Evolutionary conservation across 768 basidiomycete genomes (phyloP).

Genomic region (Rhizopogon salebrosus): DNA sequence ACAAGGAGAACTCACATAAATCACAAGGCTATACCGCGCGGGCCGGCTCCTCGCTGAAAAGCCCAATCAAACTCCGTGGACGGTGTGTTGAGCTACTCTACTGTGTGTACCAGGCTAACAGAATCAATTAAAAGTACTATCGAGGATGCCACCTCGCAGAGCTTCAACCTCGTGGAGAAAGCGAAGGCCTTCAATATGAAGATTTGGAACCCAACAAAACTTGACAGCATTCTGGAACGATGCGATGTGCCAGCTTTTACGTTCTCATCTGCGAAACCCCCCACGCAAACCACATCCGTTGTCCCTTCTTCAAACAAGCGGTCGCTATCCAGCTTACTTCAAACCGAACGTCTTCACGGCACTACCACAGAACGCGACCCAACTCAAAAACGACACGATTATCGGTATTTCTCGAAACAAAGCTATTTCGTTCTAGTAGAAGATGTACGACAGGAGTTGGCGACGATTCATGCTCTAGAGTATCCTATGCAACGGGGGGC

Average conservation of each 20-base stretch:
- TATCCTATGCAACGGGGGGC: slow-evolving; percentile 55
- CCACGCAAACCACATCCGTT: slow-evolving; percentile 25
- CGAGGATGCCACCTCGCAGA: slow-evolving; percentile 27
- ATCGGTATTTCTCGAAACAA: slow-evolving; percentile 74
- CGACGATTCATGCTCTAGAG: slow-evolving; percentile 81
- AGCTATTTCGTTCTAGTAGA: slow-evolving; percentile 87
- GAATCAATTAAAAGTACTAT: slow-evolving; percentile 15
- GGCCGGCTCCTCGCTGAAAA: slow-evolving; percentile 38
- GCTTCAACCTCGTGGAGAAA: slow-evolving; percentile 54
- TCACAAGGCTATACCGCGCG: slow-evolving; percentile 20
- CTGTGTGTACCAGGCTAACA: neutral
- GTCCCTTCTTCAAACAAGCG: slow-evolving; percentile 32
- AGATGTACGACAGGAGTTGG: slow-evolving; percentile 77
- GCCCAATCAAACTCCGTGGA: slow-evolving; percentile 59
- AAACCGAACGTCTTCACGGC: slow-evolving; percentile 83
- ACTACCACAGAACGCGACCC: slow-evolving; percentile 87
- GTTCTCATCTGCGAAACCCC: slow-evolving; percentile 20
- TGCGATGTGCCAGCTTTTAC: slow-evolving; percentile 40
- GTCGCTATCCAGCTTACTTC: slow-evolving; percentile 57
- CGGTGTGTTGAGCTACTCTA: slow-evolving; percentile 38
- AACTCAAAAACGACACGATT: slow-evolving; percentile 81
- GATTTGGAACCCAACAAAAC: slow-evolving; percentile 76
- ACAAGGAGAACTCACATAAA: slow-evolving; percentile 65
- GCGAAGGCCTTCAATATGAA: slow-evolving; percentile 74
- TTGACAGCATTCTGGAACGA: slow-evolving; percentile 67